Conservation (phyloP, 306 rosid genomes). For the Betula pendula region DNA sequence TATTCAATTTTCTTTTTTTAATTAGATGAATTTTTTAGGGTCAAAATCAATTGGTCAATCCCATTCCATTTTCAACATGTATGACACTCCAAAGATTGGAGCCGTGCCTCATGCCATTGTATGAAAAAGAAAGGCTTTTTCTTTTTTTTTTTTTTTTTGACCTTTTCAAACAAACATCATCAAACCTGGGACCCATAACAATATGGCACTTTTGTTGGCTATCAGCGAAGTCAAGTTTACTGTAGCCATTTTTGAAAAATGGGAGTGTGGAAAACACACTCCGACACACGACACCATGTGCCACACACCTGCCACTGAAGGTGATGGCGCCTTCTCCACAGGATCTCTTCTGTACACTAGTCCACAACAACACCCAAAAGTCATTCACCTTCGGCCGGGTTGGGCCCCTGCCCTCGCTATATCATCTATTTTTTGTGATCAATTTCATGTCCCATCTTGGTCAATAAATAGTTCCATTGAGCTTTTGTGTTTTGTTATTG, state of each 20-base stretch:
- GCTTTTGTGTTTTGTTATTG: no score
- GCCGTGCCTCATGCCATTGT: background rate
- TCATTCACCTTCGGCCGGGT: background rate
- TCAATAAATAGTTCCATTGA: no score
- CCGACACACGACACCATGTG: slow-evolving; percentile 40
- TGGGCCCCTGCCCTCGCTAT: background rate
- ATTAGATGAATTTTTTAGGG: background rate
- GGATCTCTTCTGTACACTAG: background rate
- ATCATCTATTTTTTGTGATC: background rate
- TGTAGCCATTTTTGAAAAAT: slow-evolving; percentile 3
- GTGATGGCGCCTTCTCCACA: background rate
- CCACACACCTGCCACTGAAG: background rate
- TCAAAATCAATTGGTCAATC: background rate
- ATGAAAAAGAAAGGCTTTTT: background rate
- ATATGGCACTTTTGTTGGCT: slow-evolving; percentile 31
- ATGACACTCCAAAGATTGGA: background rate
- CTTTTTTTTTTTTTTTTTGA: background rate
- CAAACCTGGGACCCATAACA: background rate
- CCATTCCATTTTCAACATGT: background rate
- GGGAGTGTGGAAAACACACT: slow-evolving; percentile 38
- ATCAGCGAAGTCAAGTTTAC: slow-evolving; percentile 31
- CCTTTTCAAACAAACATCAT: background rate
- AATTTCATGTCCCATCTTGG: background rate
- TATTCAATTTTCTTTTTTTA: no score
- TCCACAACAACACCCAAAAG: background rate